phyloP scores from a whole-genome alignment of 2,329 filamentous ascomycete species.

The Amylocarpus encephaloides region DNA sequence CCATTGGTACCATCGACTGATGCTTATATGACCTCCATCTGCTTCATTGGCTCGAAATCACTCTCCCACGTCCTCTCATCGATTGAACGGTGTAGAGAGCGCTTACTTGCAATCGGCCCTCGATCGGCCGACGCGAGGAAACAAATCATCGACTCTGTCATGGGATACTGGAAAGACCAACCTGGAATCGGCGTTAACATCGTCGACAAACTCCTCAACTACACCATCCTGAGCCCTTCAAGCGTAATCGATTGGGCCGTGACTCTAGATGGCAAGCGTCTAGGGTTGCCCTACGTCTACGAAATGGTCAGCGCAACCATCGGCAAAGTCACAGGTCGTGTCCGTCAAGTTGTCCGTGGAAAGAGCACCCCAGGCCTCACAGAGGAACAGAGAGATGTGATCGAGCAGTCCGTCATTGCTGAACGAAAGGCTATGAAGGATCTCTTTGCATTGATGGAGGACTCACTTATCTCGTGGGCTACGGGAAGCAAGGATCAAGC shows the following conservation, averaged over 20 bases:
- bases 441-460: slow-evolving; percentile 75
- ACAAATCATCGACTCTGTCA: slow-evolving; percentile 86
- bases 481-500: slow-evolving; percentile 66
- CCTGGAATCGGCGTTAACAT: slow-evolving; percentile 89
- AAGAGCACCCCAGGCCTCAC: slow-evolving; percentile 50
- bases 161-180: slow-evolving; percentile 89
- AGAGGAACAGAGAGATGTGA: slow-evolving; percentile 38
- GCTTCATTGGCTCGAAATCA: slow-evolving; percentile 90
- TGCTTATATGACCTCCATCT: slow-evolving; percentile 88
- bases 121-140: slow-evolving; percentile 68
- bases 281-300: slow-evolving; percentile 72
- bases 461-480: slow-evolving; percentile 67
- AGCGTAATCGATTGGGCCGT: slow-evolving; percentile 89
- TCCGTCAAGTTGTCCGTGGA: slow-evolving; percentile 69
- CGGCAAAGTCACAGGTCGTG: slow-evolving; percentile 79
- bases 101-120: slow-evolving; percentile 71
- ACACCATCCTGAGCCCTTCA: slow-evolving; percentile 82
- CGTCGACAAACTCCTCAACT: slow-evolving; percentile 94
- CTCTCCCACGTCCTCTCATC: slow-evolving; percentile 92
- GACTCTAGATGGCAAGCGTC: slow-evolving; percentile 49
- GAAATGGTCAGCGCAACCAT: slow-evolving; percentile 88
- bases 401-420: slow-evolving; percentile 60
- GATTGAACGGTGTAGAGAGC: slow-evolving; percentile 90
- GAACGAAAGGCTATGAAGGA: slow-evolving; percentile 71
- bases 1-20: slow-evolving; percentile 83